Base-by-base conservation (phyloP, 345 rosid genomes). In the Orychophragmus violaceus region DNA sequence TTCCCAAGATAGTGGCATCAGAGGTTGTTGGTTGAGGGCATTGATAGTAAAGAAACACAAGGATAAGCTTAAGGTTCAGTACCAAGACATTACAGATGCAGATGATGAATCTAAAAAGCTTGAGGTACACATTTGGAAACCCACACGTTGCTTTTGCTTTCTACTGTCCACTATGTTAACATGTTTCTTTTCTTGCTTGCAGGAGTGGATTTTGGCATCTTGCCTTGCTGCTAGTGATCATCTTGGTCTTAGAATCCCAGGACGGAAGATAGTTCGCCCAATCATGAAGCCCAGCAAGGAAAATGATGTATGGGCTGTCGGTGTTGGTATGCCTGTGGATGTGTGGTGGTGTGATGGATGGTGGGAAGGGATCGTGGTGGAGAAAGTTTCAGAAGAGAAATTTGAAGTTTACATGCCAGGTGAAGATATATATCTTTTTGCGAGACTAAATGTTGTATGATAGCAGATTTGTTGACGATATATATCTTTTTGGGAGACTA, bases 11-110 rank as follows among this genome's bases (percentile, higher is more conserved):
- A 88, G 97, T 79, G 96, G 97, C 71, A 62, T 91, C 45, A 81
- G 85, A 70, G 97, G 96, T 9, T 91, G 96, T 71, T 91, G 96
- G 97, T 82, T 85, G 74, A 82, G 79, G 70, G 96, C 89, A 28
- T 70, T 33, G 71, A 68, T 91, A 58, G 69, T 91, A 59, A 85
- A 85, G 70, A 78, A 69, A 30, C 72, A 72, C 72, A 85, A 87
- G 60, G 76, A 81, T 72, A 91, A 81, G 80, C 83, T 85, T 62
- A 91, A 88, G 84, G 94, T 91, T 75, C 88, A 78, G 51, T 91
- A 91, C 75, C 81, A 77, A 66, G 91, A 88, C 69, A 59, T 88
- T 67, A 76, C 64, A 18, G 96, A 86, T 78, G 90, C 87, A 19
- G 81, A 27, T 10, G 87, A 88, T 77, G 91, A 88, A 77, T 52